A percentile compares a stretch with the other conserved stretches of the same genome.
Evolutionary conservation across 2,329 filamentous ascomycete genomes (phyloP).

Genomic region (Phoma sp.): DNA sequence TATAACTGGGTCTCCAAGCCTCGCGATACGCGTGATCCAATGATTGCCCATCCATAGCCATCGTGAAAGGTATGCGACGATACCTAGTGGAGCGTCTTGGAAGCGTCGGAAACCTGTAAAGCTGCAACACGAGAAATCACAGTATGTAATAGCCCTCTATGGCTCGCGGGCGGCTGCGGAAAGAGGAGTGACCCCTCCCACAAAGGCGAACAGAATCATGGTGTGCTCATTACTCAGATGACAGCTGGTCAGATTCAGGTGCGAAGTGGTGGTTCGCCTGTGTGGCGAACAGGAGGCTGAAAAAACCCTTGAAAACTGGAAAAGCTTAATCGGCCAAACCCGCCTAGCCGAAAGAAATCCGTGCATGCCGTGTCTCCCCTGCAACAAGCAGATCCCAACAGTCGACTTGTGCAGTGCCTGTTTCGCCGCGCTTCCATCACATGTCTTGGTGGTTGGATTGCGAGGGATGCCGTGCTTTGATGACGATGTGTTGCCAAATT

Average conservation of each 20-base stretch:
- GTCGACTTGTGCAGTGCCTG: constrained; percentile 17
- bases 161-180: neutral
- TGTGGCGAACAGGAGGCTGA: constrained; percentile 36
- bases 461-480: constrained; percentile 6
- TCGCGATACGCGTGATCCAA: constrained; percentile 37
- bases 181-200: neutral
- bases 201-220: constrained; percentile 5
- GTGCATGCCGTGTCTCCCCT: constrained; percentile 11
- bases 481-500: constrained; percentile 7
- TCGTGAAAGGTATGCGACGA: constrained; percentile 26
- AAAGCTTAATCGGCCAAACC: constrained; percentile 33
- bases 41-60: constrained; percentile 26
- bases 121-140: neutral
- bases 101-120: constrained; percentile 21
- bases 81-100: constrained; percentile 21
- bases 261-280: constrained; percentile 19
- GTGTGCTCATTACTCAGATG: constrained; percentile 15
- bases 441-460: constrained; percentile 18
- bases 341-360: constrained; percentile 10
- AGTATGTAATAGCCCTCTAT: neutral
- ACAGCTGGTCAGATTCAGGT: constrained; percentile 11
- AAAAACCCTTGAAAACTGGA: constrained; percentile 23
- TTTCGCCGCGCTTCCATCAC: constrained; percentile 26
- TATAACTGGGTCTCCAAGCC: constrained; percentile 41
- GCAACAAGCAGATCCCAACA: constrained; percentile 30